A percentile compares a stretch with the other conserved stretches of the same genome.
Evolutionary conservation across 495 filamentous ascomycete species (phyloP).

Genomic region (Haplographium delicatum): DNA sequence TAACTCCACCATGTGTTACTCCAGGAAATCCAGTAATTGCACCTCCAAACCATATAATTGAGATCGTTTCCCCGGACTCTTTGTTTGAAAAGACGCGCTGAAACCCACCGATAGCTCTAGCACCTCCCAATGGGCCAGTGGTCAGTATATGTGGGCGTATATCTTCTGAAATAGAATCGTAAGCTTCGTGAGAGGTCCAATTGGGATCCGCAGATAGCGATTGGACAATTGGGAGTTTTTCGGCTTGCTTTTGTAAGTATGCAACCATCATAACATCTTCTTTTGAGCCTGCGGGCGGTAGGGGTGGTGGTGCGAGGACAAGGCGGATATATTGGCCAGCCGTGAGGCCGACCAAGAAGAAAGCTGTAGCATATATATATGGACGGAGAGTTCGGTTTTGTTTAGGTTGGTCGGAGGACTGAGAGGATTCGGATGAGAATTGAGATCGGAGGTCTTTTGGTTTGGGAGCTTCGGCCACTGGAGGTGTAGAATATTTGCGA

Average conservation of each 20-base stretch:
- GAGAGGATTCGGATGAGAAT: conserved; percentile 6
- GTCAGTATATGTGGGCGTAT: conserved; percentile 29
- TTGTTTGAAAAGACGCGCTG: conserved; percentile 43
- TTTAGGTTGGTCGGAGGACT: conserved; percentile 10
- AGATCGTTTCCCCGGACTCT: conserved; percentile 35
- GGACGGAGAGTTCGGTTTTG: conserved; percentile 19
- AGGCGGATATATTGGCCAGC: conserved; percentile 29
- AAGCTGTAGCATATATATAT: conserved; percentile 27
- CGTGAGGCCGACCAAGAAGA: conserved; percentile 34
- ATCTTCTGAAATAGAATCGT: conserved; percentile 41
- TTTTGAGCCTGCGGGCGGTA: conserved; percentile 27
- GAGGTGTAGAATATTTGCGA: conserved; percentile 10
- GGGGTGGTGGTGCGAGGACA: conserved; percentile 33
- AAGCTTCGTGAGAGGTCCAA: conserved; percentile 53
- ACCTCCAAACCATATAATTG: conserved; percentile 58
- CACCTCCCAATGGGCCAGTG: conserved; percentile 37
- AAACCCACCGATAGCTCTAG: conserved; percentile 41
- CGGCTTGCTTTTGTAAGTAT: conserved; percentile 29
- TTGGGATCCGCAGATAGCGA: conserved; percentile 45
- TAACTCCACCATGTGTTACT: conserved; percentile 68
- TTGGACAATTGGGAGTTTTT: conserved; percentile 47
- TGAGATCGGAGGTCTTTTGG: conserved; percentile 19
- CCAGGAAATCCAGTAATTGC: conserved; percentile 68
- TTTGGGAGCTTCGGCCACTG: conserved; percentile 4
- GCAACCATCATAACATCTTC: conserved; percentile 31